Percentiles rank a stretch among this genome's conserved stretches.
Conservation (phyloP, 1,284 basidiomycete species). For the Ustilago hordei region DNA sequence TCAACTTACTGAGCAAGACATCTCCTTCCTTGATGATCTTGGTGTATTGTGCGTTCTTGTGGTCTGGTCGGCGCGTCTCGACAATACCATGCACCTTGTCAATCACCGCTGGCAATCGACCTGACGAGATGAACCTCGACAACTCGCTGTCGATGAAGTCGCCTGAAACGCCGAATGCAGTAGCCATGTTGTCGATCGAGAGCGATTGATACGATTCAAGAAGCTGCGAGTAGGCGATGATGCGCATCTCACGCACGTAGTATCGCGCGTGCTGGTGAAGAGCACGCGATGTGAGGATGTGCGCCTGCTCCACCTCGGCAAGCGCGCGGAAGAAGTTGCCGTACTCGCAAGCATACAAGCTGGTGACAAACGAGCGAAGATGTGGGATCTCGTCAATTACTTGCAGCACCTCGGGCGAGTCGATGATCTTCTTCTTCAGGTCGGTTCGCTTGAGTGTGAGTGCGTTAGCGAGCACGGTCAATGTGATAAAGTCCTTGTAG, state of each 20-base stretch:
- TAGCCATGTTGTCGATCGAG: constrained; percentile 85
- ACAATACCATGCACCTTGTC: constrained; percentile 91
- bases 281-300: constrained; percentile 86
- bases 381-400: constrained; percentile 71
- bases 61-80: constrained; percentile 86
- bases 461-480: constrained; percentile 84
- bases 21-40: constrained; percentile 89
- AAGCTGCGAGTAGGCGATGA: constrained; percentile 91
- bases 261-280: constrained; percentile 87
- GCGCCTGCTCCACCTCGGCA: constrained; percentile 84
- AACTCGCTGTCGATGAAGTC: constrained; percentile 89
- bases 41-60: constrained; percentile 90
- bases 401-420: constrained; percentile 74
- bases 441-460: constrained; percentile 85
- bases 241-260: constrained; percentile 96
- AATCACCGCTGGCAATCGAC: constrained; percentile 89
- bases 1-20: constrained; percentile 76
- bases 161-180: constrained; percentile 89
- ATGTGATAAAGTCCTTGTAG: constrained; percentile 90
- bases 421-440: constrained; percentile 84
- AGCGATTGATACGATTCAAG: constrained; percentile 91
- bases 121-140: constrained; percentile 89
- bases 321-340: constrained; percentile 92
- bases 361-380: constrained; percentile 72
- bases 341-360: constrained; percentile 91